Conservation (phyloP, 75 land plant species). For the Isoetes taiwanensis region DNA sequence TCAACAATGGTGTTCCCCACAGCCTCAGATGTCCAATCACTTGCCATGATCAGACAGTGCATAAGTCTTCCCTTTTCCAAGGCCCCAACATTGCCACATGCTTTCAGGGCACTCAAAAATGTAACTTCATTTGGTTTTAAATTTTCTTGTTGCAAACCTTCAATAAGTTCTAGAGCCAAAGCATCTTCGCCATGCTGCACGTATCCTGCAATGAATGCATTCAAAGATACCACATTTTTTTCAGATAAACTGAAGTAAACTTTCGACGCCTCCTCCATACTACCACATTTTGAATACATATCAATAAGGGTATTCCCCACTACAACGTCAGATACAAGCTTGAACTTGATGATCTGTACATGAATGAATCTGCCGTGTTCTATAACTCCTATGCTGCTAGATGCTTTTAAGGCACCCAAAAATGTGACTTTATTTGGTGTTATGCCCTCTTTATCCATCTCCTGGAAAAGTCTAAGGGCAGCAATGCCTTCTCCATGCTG, state of each 20-base stretch:
- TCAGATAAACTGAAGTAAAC: slow-evolving; percentile 19
- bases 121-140: slow-evolving; percentile 27
- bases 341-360: slow-evolving; percentile 20
- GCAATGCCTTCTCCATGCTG: slow-evolving; percentile 9
- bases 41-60: slow-evolving; percentile 24
- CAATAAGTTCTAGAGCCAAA: slow-evolving; percentile 31
- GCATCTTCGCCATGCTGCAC: slow-evolving; percentile 14
- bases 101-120: slow-evolving; percentile 23
- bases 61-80: slow-evolving; percentile 23
- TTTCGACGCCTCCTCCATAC: slow-evolving; percentile 17
- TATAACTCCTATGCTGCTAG: slow-evolving; percentile 11
- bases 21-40: slow-evolving; percentile 13
- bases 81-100: slow-evolving; percentile 33
- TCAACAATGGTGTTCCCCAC: slow-evolving; percentile 35
- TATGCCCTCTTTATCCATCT: slow-evolving; percentile 11
- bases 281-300: slow-evolving; percentile 35
- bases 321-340: slow-evolving; percentile 1
- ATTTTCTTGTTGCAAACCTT: slow-evolving; percentile 25
- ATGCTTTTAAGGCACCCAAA: slow-evolving; percentile 18
- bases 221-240: slow-evolving; percentile 40
- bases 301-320: slow-evolving; percentile 25
- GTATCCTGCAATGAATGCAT: slow-evolving; percentile 38
- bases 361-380: slow-evolving; percentile 18
- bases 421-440: slow-evolving; percentile 15
- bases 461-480: slow-evolving; percentile 21